Evolutionary conservation across 371 early-diverging fungal genomes (phyloP), one percentile per base, ranked within the genome.

Genomic region (Saksenaea vasiformis): DNA sequence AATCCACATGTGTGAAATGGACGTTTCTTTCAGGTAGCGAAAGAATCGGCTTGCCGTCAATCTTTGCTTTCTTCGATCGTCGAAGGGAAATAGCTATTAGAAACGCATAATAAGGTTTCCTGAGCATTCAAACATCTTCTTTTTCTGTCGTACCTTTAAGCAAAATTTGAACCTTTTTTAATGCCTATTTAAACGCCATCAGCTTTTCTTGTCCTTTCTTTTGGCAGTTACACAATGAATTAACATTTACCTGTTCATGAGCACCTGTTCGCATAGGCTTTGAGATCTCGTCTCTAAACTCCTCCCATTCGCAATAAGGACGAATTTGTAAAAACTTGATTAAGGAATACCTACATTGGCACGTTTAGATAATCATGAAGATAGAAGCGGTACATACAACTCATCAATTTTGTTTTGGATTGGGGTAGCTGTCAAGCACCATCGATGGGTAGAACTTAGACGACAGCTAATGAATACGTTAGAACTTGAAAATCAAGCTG

Each of bases 371-470:
- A 19, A 38, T 31, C 11, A 44, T 19, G 17, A n/a, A 1, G 3
- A 47, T 24, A 27, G 14, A 24, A 28, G 17, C 51, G 4, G 8
- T 13, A 62, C 72, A 60, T 68, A 95, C 37, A 96, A 69, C 67
- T 98, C 98, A n/a, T 87, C 89, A 35, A 96, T 70, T 37, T 83
- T 89, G 83, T 98, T 98, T 70, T 94, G 93, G 26, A 95, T 84
- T n/a, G 91, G 91, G 0, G 84, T 86, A 5, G 85, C 84, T 10
- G 95, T 93, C 61, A 98, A 71, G 51, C 94, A 90, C 90, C 93
- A 93, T 36, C 95, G 80, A 59, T 90, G 86, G 10, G 73, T 71
- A 9, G 91, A 83, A 3, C 85, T 69, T 10, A 96, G 36, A n/a
- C 71, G 58, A 54, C 76, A 80, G 53, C 92, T 74, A 64, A 2